Conservation (phyloP, 2,329 filamentous ascomycete genomes). For the Chaetomiaceae sp. region DNA sequence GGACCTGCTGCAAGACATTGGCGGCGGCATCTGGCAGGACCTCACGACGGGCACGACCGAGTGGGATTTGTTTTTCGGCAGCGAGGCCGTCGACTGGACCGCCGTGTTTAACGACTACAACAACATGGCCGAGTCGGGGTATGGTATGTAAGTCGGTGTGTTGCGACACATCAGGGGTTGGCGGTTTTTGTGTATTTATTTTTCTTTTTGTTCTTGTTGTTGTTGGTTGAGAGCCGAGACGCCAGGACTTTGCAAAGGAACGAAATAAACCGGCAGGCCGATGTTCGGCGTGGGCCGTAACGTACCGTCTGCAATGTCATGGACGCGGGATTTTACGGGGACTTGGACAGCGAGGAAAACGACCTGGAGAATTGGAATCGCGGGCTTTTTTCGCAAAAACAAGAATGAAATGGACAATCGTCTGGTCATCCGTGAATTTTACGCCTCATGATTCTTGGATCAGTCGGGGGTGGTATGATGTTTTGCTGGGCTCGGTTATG, state of each 20-base stretch:
- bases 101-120: slow-evolving; percentile 2
- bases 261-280: slow-evolving; percentile 6
- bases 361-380: no score
- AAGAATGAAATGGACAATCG: no score
- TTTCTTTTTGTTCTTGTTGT: no score
- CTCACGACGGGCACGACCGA: slow-evolving; percentile 9
- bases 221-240: no score
- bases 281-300: slow-evolving; percentile 3
- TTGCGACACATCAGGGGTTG: no score
- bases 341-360: background rate
- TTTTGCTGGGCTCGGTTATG: background rate
- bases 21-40: slow-evolving; percentile 22
- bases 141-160: background rate
- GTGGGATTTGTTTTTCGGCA: slow-evolving; percentile 7
- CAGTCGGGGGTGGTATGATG: slow-evolving; percentile 2
- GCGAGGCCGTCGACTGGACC: slow-evolving; percentile 8
- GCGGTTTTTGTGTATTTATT: no score
- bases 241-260: no score
- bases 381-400: background rate
- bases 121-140: background rate
- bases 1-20: slow-evolving; percentile 28
- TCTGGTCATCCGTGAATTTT: background rate
- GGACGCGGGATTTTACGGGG: slow-evolving; percentile 10
- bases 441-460: background rate
- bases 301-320: no score